Evolutionary conservation across 306 rosid genomes (phyloP).

Genomic region (Cicer chorassanicum): DNA sequence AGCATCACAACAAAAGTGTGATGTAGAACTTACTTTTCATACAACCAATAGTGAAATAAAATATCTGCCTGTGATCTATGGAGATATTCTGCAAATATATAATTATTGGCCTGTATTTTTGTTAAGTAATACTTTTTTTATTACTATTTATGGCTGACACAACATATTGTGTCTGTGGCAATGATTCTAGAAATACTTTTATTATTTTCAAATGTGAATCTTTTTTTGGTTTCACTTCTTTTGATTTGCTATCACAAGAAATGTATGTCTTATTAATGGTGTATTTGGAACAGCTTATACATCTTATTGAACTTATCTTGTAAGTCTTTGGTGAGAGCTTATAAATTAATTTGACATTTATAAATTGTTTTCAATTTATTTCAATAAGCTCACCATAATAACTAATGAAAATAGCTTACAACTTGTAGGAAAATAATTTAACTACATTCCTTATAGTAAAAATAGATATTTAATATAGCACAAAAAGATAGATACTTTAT

Average conservation of each 20-base stretch:
- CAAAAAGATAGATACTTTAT: too few species aligned
- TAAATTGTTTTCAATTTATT: not conserved
- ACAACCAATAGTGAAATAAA: conserved; percentile 32
- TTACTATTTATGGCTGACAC: not conserved
- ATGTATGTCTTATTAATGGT: not conserved
- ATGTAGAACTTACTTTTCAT: conserved; percentile 40
- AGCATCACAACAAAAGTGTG: conserved; percentile 35
- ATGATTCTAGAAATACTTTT: not conserved
- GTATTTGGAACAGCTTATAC: not conserved
- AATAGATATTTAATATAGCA: not conserved
- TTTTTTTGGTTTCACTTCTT: not conserved
- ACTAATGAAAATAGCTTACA: not conserved
- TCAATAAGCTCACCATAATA: not conserved
- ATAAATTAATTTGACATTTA: not conserved
- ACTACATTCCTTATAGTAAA: not conserved
- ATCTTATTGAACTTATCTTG: not conserved
- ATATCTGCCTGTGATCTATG: conserved; percentile 1
- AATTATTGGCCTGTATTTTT: not conserved
- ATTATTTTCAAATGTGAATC: not conserved
- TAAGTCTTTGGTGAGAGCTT: not conserved
- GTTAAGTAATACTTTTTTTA: not conserved
- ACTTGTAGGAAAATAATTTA: not conserved
- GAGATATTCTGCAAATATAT: not conserved
- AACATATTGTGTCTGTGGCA: not conserved
- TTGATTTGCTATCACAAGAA: too few species aligned